Conservation (phyloP, 257 asterid species). For the Gentiana dahurica region DNA sequence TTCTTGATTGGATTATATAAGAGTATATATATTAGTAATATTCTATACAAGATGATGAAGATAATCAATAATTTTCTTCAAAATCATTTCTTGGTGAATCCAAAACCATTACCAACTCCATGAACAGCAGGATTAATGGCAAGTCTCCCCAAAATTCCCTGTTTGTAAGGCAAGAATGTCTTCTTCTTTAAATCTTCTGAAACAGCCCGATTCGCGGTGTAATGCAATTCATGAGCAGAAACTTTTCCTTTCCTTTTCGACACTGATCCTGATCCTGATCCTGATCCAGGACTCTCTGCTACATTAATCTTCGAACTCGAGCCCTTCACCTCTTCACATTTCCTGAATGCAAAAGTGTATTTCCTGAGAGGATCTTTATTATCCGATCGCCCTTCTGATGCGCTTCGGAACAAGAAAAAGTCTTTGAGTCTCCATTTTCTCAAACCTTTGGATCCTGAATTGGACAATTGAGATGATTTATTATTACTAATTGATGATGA, state of each 20-base stretch:
- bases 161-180: conserved; percentile 72
- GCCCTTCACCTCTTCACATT: conserved; percentile 12
- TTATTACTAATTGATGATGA: not conserved
- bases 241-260: conserved; percentile 30
- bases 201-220: conserved; percentile 59
- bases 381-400: conserved; percentile 42
- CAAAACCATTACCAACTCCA: conserved; percentile 63
- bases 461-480: conserved; percentile 7
- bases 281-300: conserved; percentile 5
- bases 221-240: conserved; percentile 75
- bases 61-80: not conserved
- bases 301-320: conserved; percentile 4
- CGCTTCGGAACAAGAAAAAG: conserved; percentile 40
- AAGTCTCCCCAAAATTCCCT: conserved; percentile 58
- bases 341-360: conserved; percentile 19
- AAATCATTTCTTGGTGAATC: conserved; percentile 38
- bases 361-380: conserved; percentile 32
- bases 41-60: not conserved
- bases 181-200: conserved; percentile 64
- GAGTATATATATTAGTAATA: not conserved
- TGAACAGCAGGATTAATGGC: conserved; percentile 51
- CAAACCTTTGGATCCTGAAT: conserved; percentile 10
- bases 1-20: not conserved
- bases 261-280: conserved; percentile 24
- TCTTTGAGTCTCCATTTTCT: conserved; percentile 34